Percentiles rank a stretch among this genome's conserved stretches.
phyloP scores from a whole-genome alignment of 2,329 filamentous ascomycete species.

The Diaporthe sp. region DNA sequence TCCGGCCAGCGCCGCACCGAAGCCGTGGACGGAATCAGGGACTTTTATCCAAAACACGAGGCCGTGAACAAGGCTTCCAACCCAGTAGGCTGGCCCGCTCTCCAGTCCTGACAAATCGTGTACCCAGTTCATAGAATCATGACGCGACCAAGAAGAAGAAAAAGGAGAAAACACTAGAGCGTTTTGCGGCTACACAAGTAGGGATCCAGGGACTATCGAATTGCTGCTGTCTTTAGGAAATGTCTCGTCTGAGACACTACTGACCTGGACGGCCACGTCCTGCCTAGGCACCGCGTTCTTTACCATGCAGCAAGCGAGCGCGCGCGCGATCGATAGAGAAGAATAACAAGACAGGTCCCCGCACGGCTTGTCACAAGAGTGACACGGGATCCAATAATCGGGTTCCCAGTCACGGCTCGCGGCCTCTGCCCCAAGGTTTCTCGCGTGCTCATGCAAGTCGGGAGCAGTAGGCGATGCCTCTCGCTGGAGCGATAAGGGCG shows the following conservation, averaged over 20 bases:
- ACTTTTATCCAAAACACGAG: slow-evolving; percentile 28
- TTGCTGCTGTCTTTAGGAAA: neutral
- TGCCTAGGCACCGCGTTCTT: neutral
- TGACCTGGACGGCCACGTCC: neutral
- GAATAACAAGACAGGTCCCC: neutral
- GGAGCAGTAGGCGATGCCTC: neutral
- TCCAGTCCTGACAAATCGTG: neutral
- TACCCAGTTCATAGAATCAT: neutral
- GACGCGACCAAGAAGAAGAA: slow-evolving; percentile 5
- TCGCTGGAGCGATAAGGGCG: slow-evolving; percentile 21
- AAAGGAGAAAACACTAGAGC: slow-evolving; percentile 9
- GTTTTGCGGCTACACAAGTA: slow-evolving; percentile 25
- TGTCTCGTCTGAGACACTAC: slow-evolving; percentile 10
- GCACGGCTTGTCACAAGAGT: slow-evolving; percentile 16
- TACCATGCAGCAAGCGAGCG: neutral
- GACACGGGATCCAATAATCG: slow-evolving; percentile 27
- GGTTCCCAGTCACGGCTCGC: slow-evolving; percentile 17
- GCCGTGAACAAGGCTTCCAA: slow-evolving; percentile 1
- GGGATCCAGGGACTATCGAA: slow-evolving; percentile 18
- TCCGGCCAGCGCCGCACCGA: slow-evolving; percentile 9
- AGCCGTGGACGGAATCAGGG: neutral
- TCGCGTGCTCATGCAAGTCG: slow-evolving; percentile 23
- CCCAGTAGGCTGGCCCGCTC: neutral
- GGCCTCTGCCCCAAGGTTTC: neutral
- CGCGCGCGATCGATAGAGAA: neutral